Evolutionary conservation across 1,139 yeast species (phyloP).

Genomic region (Pichia inconspicua): DNA sequence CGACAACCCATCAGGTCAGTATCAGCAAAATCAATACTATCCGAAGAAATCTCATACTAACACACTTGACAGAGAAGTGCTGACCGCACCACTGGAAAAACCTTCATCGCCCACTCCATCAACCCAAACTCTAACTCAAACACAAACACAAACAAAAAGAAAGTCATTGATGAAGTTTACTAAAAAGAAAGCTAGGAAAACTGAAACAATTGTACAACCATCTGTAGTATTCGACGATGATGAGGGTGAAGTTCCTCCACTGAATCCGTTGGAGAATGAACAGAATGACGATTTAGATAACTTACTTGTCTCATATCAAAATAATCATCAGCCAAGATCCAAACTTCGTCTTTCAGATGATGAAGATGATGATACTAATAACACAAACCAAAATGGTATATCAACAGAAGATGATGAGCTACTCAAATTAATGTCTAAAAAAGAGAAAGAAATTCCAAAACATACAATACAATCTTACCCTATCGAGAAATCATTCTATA

Average conservation of each 20-base stretch:
- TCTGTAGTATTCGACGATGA: neutral
- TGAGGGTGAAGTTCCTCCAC: too few relatives aligned
- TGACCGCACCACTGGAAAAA: too few relatives aligned
- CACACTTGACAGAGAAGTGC: neutral
- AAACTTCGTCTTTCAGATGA: neutral
- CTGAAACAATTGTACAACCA: neutral
- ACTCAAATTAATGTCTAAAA: slow-evolving; percentile 17
- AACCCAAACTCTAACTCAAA: neutral
- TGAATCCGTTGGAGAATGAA: neutral
- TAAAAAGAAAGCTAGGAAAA: slow-evolving; percentile 4
- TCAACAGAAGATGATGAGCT: slow-evolving; percentile 5
- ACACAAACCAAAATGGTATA: too few relatives aligned
- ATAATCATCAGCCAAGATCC: neutral
- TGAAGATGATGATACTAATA: neutral
- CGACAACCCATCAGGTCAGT: too few relatives aligned
- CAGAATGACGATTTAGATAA: slow-evolving; percentile 1
- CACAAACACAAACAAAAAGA: slow-evolving; percentile 6
- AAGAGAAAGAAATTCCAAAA: slow-evolving; percentile 38
- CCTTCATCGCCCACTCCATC: neutral
- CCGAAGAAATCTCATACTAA: neutral
- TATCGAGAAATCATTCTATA: slow-evolving; percentile 58
- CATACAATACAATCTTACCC: slow-evolving; percentile 37
- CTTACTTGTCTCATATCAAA: neutral
- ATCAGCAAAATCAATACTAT: neutral
- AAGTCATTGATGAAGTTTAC: slow-evolving; percentile 20